Conservation (phyloP, 2,329 filamentous ascomycete species). For the Cyphellophora europaea region DNA sequence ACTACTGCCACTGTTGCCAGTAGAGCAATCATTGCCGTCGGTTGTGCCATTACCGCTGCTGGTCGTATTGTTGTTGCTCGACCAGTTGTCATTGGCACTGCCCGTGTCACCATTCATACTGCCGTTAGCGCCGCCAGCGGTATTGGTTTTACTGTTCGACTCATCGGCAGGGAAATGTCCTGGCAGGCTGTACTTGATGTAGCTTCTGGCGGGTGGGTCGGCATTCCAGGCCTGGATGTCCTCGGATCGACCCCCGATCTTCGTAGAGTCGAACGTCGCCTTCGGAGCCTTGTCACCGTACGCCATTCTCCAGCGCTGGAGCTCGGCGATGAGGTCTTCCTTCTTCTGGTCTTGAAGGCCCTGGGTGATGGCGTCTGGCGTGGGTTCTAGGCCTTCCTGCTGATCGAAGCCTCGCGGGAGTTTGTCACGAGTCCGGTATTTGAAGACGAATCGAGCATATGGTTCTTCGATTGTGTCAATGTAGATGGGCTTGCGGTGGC, state of each 20-base stretch:
- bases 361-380: slow-evolving; percentile 11
- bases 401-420: slow-evolving; percentile 14
- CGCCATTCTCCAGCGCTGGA: slow-evolving; percentile 7
- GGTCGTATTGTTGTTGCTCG: background rate
- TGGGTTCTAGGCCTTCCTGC: slow-evolving; percentile 13
- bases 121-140: background rate
- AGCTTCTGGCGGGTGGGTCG: background rate
- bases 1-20: background rate
- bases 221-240: background rate
- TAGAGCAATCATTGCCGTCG: background rate
- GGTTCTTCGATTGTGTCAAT: slow-evolving; percentile 23
- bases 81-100: background rate
- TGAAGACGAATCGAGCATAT: slow-evolving; percentile 25
- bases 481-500: slow-evolving; percentile 20
- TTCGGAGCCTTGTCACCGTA: slow-evolving; percentile 2
- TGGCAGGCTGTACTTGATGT: background rate
- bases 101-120: background rate
- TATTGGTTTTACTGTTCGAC: no score
- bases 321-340: slow-evolving; percentile 15
- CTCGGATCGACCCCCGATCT: background rate
- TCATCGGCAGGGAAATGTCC: background rate
- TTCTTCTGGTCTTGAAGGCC: slow-evolving; percentile 13
- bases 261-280: background rate
- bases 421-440: slow-evolving; percentile 21
- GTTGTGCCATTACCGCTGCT: background rate